A percentile compares a stretch with the other conserved stretches of the same genome.
These are phyloP conservation scores for Podospora conica DNA, from an alignment of 495 filamentous ascomycete genomes.

Conservation along the genomic window DNA sequence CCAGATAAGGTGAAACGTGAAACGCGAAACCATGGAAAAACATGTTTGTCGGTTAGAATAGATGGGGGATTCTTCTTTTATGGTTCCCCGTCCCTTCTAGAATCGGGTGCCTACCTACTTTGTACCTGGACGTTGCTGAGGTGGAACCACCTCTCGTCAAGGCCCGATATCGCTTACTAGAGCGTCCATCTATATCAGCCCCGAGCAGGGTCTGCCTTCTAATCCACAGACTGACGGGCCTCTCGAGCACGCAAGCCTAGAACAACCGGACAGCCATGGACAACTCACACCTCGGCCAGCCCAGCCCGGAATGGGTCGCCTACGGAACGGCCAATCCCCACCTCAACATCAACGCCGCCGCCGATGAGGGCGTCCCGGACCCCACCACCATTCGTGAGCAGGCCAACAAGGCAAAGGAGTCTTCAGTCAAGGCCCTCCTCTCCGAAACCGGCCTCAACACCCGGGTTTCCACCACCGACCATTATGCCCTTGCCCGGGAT, in stretches of 20 bases:
- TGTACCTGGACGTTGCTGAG: background rate
- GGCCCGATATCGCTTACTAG: background rate
- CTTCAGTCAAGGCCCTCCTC: background rate
- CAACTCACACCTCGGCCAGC: background rate
- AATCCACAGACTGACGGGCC: too few relatives aligned
- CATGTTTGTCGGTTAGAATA: background rate
- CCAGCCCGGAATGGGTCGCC: background rate
- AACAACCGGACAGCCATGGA: background rate
- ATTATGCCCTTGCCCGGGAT: background rate
- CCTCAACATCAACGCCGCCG: background rate
- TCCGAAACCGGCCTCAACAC: background rate
- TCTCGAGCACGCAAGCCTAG: background rate
- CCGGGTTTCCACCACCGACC: background rate
- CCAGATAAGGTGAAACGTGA: background rate
- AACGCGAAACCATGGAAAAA: background rate
- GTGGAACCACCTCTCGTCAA: background rate
- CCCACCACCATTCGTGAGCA: background rate
- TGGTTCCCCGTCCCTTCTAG: background rate
- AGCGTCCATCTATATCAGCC: background rate
- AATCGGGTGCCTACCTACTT: background rate
- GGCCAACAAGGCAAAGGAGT: background rate
- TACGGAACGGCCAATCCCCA: background rate
- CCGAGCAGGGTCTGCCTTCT: background rate
- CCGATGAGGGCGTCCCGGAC: background rate
- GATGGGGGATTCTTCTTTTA: background rate